A percentile compares a stretch with the other conserved stretches of the same genome.
Evolutionary conservation across 192 early-diverging fungal species (phyloP).

Genomic region (Jimgerdemannia lactiflua): DNA sequence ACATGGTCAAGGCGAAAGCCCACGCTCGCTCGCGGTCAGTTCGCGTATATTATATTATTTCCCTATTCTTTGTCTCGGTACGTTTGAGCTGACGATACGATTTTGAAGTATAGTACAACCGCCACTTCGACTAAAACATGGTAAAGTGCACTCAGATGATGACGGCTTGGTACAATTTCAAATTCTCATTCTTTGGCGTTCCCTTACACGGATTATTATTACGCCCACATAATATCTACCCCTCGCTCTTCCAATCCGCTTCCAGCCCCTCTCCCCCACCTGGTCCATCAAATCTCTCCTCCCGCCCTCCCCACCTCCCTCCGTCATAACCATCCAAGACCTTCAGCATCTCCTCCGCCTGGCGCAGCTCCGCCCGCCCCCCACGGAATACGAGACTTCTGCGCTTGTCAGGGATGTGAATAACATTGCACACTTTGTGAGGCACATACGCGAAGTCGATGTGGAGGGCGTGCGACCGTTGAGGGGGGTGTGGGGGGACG

Average conservation of each 20-base stretch:
- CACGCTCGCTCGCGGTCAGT: too few relatives aligned
- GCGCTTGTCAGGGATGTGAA: neutral
- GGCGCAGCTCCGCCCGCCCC: neutral
- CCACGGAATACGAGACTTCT: too few relatives aligned
- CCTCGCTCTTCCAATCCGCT: too few relatives aligned
- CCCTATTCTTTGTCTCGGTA: too few relatives aligned
- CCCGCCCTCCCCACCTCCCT: neutral
- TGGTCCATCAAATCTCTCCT: neutral
- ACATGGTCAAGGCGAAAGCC: neutral
- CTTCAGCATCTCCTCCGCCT: neutral
- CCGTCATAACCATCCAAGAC: neutral
- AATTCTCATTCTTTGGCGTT: neutral
- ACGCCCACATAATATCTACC: conserved; percentile 1
- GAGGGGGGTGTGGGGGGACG: neutral
- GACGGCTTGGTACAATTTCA: neutral
- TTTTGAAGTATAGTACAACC: too few relatives aligned
- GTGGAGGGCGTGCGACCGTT: neutral
- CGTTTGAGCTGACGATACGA: too few relatives aligned
- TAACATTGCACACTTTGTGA: neutral
- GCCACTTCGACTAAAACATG: neutral
- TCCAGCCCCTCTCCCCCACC: neutral
- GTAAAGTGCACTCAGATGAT: conserved; percentile 2
- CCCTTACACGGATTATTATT: too few relatives aligned
- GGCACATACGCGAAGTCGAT: neutral
- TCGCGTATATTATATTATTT: too few relatives aligned